These are phyloP conservation scores for Tripidium arundinaceum DNA, from an alignment of 202 grass and related monocot genomes.

Conservation along the genomic window DNA sequence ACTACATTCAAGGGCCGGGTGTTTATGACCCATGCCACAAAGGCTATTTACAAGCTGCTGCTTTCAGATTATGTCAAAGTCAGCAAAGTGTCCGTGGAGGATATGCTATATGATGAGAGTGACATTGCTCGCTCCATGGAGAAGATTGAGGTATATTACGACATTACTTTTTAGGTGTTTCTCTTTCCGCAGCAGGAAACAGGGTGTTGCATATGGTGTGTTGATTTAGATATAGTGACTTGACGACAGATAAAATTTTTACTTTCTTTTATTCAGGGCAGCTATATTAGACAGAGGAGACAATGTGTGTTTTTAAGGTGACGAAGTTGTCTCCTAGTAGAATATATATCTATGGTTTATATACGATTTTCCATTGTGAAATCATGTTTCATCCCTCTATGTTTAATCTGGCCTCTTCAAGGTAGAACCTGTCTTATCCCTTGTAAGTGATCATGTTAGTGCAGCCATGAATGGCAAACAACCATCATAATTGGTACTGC, in stretches of 20 bases:
- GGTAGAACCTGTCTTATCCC: neutral
- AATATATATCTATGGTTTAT: neutral
- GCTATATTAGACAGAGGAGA: neutral
- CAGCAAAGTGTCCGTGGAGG: slow-evolving; percentile 93
- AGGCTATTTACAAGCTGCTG: slow-evolving; percentile 85
- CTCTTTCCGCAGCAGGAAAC: neutral
- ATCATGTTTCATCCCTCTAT: neutral
- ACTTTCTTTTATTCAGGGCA: neutral
- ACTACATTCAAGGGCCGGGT: slow-evolving; percentile 88
- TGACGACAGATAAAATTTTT: neutral
- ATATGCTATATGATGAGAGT: slow-evolving; percentile 91
- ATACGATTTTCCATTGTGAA: neutral
- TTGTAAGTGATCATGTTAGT: neutral
- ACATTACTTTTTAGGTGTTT: neutral
- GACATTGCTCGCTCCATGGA: slow-evolving; percentile 88
- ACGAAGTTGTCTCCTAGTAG: neutral
- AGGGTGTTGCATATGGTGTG: neutral
- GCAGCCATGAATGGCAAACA: neutral
- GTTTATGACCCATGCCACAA: slow-evolving; percentile 96
- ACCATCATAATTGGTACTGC: neutral
- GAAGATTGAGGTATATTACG: slow-evolving; percentile 74
- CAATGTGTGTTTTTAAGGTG: slow-evolving; percentile 22
- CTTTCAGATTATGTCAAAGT: slow-evolving; percentile 96
- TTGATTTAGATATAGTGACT: neutral
- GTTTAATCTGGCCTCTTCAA: neutral